Percentiles rank a stretch among this genome's conserved stretches.
Evolutionary conservation across 2,329 filamentous ascomycete species (phyloP).

Genomic region (Clonostachys solani): DNA sequence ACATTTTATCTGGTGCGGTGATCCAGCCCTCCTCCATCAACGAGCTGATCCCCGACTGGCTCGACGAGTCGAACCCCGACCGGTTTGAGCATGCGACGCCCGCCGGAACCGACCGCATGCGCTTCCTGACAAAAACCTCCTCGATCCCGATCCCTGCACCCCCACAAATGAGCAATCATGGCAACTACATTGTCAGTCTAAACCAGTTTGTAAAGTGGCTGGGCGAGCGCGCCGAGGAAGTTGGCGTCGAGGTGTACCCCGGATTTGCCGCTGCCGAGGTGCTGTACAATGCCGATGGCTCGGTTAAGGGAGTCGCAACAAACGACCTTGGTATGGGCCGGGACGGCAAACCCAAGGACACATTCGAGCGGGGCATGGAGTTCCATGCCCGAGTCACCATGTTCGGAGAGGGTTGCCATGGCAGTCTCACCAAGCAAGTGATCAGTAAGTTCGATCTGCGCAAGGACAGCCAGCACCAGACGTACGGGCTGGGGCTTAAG

Average conservation of each 20-base stretch:
- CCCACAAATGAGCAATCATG: slow-evolving; percentile 97
- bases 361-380: slow-evolving; percentile 96
- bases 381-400: slow-evolving; percentile 91
- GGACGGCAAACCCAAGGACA: slow-evolving; percentile 80
- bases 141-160: slow-evolving; percentile 81
- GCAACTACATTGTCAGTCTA: slow-evolving; percentile 95
- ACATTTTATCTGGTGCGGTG: slow-evolving; percentile 94
- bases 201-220: slow-evolving; percentile 97
- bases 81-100: slow-evolving; percentile 86
- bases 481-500: slow-evolving; percentile 90
- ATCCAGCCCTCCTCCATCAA: slow-evolving; percentile 85
- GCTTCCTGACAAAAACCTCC: slow-evolving; percentile 80
- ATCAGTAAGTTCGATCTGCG: slow-evolving; percentile 91
- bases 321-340: slow-evolving; percentile 87
- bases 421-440: slow-evolving; percentile 90
- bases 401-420: slow-evolving; percentile 93
- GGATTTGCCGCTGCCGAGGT: slow-evolving; percentile 95
- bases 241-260: slow-evolving; percentile 93
- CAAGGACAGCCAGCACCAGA: slow-evolving; percentile 86
- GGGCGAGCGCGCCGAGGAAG: slow-evolving; percentile 90
- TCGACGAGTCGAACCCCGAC: slow-evolving; percentile 80
- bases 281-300: slow-evolving; percentile 79
- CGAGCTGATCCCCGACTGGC: slow-evolving; percentile 92
- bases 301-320: slow-evolving; percentile 89
- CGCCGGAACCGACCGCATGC: slow-evolving; percentile 82